Conservation (phyloP, 1,139 yeast genomes). For the Debaryomycetaceae sp. region DNA sequence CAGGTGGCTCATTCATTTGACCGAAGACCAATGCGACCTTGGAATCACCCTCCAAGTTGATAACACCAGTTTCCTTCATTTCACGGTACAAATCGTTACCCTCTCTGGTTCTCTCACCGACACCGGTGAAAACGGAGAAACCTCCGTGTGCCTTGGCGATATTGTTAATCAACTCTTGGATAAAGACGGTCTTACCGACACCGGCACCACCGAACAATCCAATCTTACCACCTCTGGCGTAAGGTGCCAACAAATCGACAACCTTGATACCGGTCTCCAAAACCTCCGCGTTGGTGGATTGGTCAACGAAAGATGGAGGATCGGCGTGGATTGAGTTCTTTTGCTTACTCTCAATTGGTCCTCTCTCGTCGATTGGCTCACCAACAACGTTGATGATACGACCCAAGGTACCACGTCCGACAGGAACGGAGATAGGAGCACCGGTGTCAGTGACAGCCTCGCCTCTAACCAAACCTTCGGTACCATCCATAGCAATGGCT, state of each 20-base stretch:
- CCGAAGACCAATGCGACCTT: slow-evolving; percentile 99
- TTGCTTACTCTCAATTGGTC: slow-evolving; percentile 89
- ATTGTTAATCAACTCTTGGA: slow-evolving; percentile 99
- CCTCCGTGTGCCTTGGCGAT: slow-evolving; percentile 99
- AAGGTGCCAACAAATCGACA: slow-evolving; percentile 98
- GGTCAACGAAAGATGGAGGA: slow-evolving; percentile 94
- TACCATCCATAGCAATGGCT: slow-evolving; percentile 99
- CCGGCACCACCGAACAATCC: slow-evolving; percentile 99
- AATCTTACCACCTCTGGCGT: slow-evolving; percentile 99
- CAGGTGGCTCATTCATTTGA: slow-evolving; percentile 99
- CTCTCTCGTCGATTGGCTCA: slow-evolving; percentile 99
- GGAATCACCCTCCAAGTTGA: slow-evolving; percentile 98
- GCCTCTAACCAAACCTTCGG: slow-evolving; percentile 99
- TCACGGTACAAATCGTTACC: slow-evolving; percentile 99
- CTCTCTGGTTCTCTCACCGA: slow-evolving; percentile 99
- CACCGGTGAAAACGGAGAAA: slow-evolving; percentile 99
- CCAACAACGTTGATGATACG: slow-evolving; percentile 98
- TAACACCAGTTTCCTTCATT: slow-evolving; percentile 99
- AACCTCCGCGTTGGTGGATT: slow-evolving; percentile 96
- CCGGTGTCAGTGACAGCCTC: slow-evolving; percentile 90
- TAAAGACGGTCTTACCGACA: slow-evolving; percentile 99
- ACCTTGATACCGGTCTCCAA: slow-evolving; percentile 99
- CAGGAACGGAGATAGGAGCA: slow-evolving; percentile 98
- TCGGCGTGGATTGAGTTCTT: slow-evolving; percentile 98
- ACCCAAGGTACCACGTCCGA: slow-evolving; percentile 98